phyloP scores from a whole-genome alignment of 1,284 basidiomycete genomes.

The Clitocybe nebularis region DNA sequence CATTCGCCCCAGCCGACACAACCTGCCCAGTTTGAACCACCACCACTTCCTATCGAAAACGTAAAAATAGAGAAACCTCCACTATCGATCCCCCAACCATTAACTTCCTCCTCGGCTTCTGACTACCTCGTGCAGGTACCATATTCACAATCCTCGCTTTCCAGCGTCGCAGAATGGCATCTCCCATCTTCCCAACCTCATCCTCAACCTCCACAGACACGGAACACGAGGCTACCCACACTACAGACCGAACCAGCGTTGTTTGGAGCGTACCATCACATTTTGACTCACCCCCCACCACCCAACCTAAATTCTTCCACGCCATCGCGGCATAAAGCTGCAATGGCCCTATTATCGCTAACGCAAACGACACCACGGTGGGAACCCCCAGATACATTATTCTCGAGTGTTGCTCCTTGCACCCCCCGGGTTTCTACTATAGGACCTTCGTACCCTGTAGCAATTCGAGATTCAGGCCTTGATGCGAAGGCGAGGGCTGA shows the following conservation, averaged over 20 bases:
- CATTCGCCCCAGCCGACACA: conserved; percentile 21
- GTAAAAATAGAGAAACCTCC: conserved; percentile 27
- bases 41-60: conserved; percentile 27
- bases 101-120: conserved; percentile 48
- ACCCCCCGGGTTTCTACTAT: conserved; percentile 53
- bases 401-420: conserved; percentile 50
- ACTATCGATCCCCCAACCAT: conserved; percentile 34
- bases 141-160: conserved; percentile 64
- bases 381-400: conserved; percentile 64
- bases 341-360: conserved; percentile 58
- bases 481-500: conserved; percentile 24
- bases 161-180: conserved; percentile 60
- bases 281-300: conserved; percentile 58
- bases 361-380: conserved; percentile 57
- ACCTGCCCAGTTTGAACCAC: conserved; percentile 26
- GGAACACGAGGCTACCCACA: conserved; percentile 29
- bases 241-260: conserved; percentile 59
- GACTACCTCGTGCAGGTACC: conserved; percentile 69
- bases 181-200: conserved; percentile 44
- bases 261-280: conserved; percentile 67
- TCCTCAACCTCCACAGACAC: conserved; percentile 17
- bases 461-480: conserved; percentile 28
- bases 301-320: conserved; percentile 41
- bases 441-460: conserved; percentile 52
- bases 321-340: conserved; percentile 62